Evolutionary conservation across 2,329 filamentous ascomycete genomes (phyloP).

Genomic region (Leptographium radiaticola): DNA sequence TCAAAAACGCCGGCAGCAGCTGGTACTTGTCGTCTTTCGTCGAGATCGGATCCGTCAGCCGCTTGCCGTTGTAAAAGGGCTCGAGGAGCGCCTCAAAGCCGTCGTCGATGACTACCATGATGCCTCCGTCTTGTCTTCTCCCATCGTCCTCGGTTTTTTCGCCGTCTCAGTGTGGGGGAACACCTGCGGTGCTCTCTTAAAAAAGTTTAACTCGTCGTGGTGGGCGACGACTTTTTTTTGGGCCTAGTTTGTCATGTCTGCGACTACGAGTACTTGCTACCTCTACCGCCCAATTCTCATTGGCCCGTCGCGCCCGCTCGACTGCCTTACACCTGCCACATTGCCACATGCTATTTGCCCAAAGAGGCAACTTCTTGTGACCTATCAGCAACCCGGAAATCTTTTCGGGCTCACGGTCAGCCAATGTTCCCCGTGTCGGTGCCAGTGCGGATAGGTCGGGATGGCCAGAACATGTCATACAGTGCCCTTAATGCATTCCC

Average conservation of each 20-base stretch:
- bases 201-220: neutral
- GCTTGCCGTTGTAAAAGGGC: slow-evolving; percentile 57
- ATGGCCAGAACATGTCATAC: neutral
- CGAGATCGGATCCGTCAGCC: slow-evolving; percentile 50
- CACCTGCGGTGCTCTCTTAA: neutral
- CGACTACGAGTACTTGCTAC: too few relatives aligned
- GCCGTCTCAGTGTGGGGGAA: neutral
- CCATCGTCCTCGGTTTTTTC: neutral
- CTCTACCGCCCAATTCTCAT: neutral
- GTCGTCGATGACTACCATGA: slow-evolving; percentile 44
- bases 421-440: neutral
- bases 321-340: too few relatives aligned
- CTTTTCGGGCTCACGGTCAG: neutral
- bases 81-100: slow-evolving; percentile 54
- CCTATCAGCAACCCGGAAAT: too few relatives aligned
- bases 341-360: neutral
- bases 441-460: too few relatives aligned
- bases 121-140: neutral
- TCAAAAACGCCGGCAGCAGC: slow-evolving; percentile 88
- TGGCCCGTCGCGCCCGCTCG: neutral
- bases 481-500: neutral
- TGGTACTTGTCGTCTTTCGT: slow-evolving; percentile 86
- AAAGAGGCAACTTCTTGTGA: neutral
- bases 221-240: slow-evolving; percentile 1
- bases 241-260: neutral